Base-by-base conservation (phyloP, 495 filamentous ascomycete species). In the Tuber calosporum region DNA sequence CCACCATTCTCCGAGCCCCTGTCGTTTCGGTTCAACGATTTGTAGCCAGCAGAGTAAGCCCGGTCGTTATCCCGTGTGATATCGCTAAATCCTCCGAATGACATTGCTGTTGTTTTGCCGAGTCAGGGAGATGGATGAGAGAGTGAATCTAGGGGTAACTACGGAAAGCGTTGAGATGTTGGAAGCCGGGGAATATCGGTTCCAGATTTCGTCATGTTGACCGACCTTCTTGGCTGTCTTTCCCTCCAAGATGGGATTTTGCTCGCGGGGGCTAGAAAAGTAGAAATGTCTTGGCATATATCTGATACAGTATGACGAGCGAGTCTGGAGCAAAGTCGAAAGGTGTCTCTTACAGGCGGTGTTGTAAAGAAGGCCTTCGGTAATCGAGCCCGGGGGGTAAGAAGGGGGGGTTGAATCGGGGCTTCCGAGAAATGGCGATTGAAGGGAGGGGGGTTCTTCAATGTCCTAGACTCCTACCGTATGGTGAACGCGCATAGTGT, bases 31-130 rank as follows among this genome's bases (percentile, higher is more conserved):
- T 19, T 26, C 22, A 26, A 26, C 22, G 48, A 53, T 26, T 26
- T 53, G 48, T 53, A 53, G 48, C 22, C 48, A 30, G 74, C 75
- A 41, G 76, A 77, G 48, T 77, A 69, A 40, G 76, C 76, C 38
- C 76, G 37, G 74, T 78, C 76, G 67, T 71, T 70, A 45, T 78
- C 76, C 68, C 76, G 74, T 48, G 72, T 70, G 67, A 78, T 78
- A 41, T 77, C 76, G 70, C 74, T 78, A 66, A 78, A 77, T 68
- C 74, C 74, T 66, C 76, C 74, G 67, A 78, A 78, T 67, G 76
- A 77, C 76, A 78, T 77, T 70, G 48, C 72, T 26, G 48, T 8
- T 26, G 8, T 26, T 53, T 48, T 48, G 0, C 22, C 20, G 9
- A 48, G n/a, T 13, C 48, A 53, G 26, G 8, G 7, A n/a, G 48